phyloP scores from a whole-genome alignment of 208 protist species.

The Crithidia mellificae region DNA sequence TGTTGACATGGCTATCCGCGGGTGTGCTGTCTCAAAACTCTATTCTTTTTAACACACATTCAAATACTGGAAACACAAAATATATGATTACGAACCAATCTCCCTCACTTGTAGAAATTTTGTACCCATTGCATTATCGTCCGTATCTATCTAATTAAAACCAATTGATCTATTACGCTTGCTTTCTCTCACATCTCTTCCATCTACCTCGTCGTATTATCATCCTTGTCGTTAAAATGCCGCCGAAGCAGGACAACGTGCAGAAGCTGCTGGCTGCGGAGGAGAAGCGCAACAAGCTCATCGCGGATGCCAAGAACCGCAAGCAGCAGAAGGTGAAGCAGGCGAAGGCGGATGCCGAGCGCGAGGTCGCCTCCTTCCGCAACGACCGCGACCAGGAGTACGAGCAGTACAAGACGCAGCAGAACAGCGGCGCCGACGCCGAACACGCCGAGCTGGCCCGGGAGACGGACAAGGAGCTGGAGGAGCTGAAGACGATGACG shows the following conservation, averaged over 20 bases:
- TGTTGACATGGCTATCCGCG: too few relatives aligned
- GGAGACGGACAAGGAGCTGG: slow-evolving; percentile 66
- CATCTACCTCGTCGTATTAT: too few relatives aligned
- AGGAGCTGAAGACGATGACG: slow-evolving; percentile 61
- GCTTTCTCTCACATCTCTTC: too few relatives aligned
- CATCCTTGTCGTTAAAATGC: slow-evolving; percentile 39
- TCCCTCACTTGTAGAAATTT: too few relatives aligned
- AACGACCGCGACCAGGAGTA: slow-evolving; percentile 74
- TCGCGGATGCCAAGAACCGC: slow-evolving; percentile 76
- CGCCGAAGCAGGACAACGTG: slow-evolving; percentile 87
- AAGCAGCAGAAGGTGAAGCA: slow-evolving; percentile 86
- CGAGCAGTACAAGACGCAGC: slow-evolving; percentile 61
- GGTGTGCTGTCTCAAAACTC: too few relatives aligned
- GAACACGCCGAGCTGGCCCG: slow-evolving; percentile 65
- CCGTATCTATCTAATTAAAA: too few relatives aligned
- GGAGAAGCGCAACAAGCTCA: slow-evolving; percentile 81
- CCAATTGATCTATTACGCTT: too few relatives aligned
- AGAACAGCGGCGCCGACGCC: slow-evolving; percentile 50
- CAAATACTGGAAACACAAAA: too few relatives aligned
- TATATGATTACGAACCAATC: too few relatives aligned
- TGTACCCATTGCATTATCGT: too few relatives aligned
- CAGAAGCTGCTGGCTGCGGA: slow-evolving; percentile 86
- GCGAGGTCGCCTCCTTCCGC: slow-evolving; percentile 75
- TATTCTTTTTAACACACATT: too few relatives aligned
- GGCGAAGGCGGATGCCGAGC: slow-evolving; percentile 83